phyloP scores from a whole-genome alignment of 768 basidiomycete genomes.

The Amanita exitialis region DNA sequence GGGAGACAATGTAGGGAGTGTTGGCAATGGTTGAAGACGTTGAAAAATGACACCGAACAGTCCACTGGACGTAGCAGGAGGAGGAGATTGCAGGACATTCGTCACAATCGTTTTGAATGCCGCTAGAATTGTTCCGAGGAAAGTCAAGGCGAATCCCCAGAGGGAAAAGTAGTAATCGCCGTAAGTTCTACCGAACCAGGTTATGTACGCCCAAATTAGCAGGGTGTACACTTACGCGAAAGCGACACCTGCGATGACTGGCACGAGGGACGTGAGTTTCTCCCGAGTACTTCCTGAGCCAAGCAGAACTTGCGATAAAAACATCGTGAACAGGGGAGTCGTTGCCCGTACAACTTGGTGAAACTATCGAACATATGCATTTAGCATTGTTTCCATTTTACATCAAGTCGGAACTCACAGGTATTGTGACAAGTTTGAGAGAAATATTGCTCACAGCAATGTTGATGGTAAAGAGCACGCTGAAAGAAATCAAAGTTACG shows the following conservation, averaged over 20 bases:
- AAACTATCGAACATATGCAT: slow-evolving; percentile 42
- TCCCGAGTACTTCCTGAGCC: slow-evolving; percentile 44
- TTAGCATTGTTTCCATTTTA: not conserved
- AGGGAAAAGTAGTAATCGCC: slow-evolving; percentile 92
- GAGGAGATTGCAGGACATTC: slow-evolving; percentile 59
- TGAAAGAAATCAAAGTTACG: slow-evolving; percentile 68
- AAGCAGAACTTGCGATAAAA: slow-evolving; percentile 64
- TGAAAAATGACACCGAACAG: not conserved
- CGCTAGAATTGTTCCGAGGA: slow-evolving; percentile 86
- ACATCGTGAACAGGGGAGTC: slow-evolving; percentile 86
- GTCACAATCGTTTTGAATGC: slow-evolving; percentile 92
- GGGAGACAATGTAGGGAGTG: slow-evolving; percentile 33
- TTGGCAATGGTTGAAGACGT: slow-evolving; percentile 1
- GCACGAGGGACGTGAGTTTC: slow-evolving; percentile 67
- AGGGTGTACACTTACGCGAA: slow-evolving; percentile 56
- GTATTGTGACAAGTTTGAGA: slow-evolving; percentile 79
- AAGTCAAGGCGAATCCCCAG: slow-evolving; percentile 78
- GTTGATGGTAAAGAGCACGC: slow-evolving; percentile 86
- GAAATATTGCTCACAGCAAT: slow-evolving; percentile 93
- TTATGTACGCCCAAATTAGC: not conserved
- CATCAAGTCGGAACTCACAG: slow-evolving; percentile 39
- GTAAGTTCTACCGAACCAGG: slow-evolving; percentile 53
- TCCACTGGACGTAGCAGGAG: slow-evolving; percentile 13
- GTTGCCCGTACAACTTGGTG: slow-evolving; percentile 94
- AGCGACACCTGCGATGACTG: slow-evolving; percentile 84